These are phyloP conservation scores for Monosporozyma solicola DNA, from an alignment of 805 yeast species.

Conservation along the genomic window DNA sequence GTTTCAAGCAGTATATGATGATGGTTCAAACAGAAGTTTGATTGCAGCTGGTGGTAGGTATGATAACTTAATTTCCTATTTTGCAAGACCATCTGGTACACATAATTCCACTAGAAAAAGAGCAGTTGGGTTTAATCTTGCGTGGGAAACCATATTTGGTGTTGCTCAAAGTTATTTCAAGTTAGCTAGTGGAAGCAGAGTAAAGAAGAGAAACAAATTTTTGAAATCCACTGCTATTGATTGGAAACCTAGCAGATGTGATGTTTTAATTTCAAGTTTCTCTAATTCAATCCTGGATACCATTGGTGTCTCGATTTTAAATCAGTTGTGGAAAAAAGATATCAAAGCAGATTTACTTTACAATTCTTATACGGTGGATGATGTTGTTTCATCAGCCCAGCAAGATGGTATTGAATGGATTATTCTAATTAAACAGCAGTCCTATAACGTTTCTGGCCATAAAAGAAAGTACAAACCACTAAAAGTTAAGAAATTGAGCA, in stretches of 20 bases:
- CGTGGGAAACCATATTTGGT: constrained; percentile 56
- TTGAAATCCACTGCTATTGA: constrained; percentile 32
- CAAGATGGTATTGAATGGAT: constrained; percentile 69
- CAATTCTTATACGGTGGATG: constrained; percentile 48
- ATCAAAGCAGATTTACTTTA: constrained; percentile 66
- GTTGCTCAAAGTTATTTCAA: constrained; percentile 42
- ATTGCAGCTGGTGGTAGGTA: constrained; percentile 94
- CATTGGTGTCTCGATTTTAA: constrained; percentile 55
- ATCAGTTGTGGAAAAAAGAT: constrained; percentile 63
- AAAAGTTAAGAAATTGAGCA: constrained; percentile 54
- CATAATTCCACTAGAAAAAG: constrained; percentile 32
- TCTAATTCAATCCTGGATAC: constrained; percentile 47
- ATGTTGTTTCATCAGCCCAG: constrained; percentile 52
- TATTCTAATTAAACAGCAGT: constrained; percentile 65
- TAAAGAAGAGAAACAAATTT: constrained; percentile 30
- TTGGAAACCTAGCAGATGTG: constrained; percentile 61
- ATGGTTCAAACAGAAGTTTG: constrained; percentile 38
- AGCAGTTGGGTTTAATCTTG: constrained; percentile 84
- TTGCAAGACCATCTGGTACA: constrained; percentile 48
- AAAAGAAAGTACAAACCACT: constrained; percentile 66
- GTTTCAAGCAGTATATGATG: constrained; percentile 78
- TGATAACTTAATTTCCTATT: constrained; percentile 58
- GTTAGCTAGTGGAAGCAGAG: constrained; percentile 25
- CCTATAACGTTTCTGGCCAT: constrained; percentile 19
- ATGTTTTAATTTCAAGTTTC: constrained; percentile 68